Evolutionary conservation across 805 yeast species (phyloP).

Genomic region (Blastobotrys peoriensis): DNA sequence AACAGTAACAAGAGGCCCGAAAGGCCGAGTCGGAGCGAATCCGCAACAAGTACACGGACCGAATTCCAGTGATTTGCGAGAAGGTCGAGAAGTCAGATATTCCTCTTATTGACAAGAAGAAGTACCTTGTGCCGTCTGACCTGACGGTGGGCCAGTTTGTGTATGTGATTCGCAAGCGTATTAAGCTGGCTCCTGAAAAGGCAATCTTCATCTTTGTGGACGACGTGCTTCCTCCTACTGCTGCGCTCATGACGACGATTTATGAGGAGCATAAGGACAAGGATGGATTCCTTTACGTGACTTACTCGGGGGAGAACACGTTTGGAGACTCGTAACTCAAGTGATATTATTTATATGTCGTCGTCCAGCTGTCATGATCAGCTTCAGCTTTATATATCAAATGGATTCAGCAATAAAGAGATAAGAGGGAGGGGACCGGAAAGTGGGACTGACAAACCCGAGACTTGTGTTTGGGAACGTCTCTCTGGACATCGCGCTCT

Average conservation of each 20-base stretch:
- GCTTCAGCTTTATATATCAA: too few species aligned
- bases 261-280: slow-evolving; percentile 97
- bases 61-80: slow-evolving; percentile 97
- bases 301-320: slow-evolving; percentile 96
- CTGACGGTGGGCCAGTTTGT: slow-evolving; percentile 97
- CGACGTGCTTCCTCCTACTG: slow-evolving; percentile 96
- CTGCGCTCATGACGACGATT: slow-evolving; percentile 90
- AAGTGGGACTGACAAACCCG: too few species aligned
- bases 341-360: too few species aligned
- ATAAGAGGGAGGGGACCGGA: too few species aligned
- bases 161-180: slow-evolving; percentile 93
- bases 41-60: slow-evolving; percentile 78
- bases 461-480: too few species aligned
- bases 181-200: slow-evolving; percentile 92
- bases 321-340: slow-evolving; percentile 50
- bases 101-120: slow-evolving; percentile 94
- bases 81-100: slow-evolving; percentile 95
- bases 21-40: slow-evolving; percentile 92
- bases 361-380: too few species aligned
- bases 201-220: slow-evolving; percentile 96
- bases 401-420: too few species aligned
- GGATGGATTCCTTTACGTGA: slow-evolving; percentile 93
- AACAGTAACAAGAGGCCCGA: slow-evolving; percentile 59
- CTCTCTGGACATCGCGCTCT: too few species aligned
- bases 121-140: slow-evolving; percentile 93